phyloP scores from a whole-genome alignment of 768 basidiomycete genomes.

The Serendipita sp. region DNA sequence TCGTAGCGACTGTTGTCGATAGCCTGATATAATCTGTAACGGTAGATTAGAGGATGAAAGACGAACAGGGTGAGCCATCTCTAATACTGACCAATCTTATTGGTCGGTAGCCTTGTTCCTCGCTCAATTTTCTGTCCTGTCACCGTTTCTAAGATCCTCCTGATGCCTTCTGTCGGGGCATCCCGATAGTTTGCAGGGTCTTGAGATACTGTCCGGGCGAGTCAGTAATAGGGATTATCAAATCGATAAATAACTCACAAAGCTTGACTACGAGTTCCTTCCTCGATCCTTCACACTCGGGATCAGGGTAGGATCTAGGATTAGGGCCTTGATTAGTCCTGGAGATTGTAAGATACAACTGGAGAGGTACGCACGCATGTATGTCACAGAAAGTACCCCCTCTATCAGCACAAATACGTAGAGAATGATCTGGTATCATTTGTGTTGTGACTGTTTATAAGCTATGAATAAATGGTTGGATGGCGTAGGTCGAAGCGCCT shows the following conservation, averaged over 20 bases:
- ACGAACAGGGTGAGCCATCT: not conserved
- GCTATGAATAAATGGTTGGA: not conserved
- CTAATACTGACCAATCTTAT: constrained; percentile 54
- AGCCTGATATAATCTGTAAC: constrained; percentile 69
- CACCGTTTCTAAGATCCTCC: constrained; percentile 66
- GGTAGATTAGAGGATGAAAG: not conserved
- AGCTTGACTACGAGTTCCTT: constrained; percentile 86
- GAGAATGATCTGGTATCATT: constrained; percentile 49
- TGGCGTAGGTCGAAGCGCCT: not conserved
- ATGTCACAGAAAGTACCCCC: constrained; percentile 91
- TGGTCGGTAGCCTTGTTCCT: constrained; percentile 48
- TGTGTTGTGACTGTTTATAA: not conserved
- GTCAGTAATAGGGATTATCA: not conserved
- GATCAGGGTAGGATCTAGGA: constrained; percentile 56
- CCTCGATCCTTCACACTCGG: constrained; percentile 38
- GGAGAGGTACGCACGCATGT: constrained; percentile 40
- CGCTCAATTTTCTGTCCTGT: constrained; percentile 54
- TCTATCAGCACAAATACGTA: constrained; percentile 73
- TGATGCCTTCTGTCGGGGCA: constrained; percentile 87
- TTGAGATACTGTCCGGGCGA: constrained; percentile 48
- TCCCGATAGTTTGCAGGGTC: constrained; percentile 78
- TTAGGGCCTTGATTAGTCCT: not conserved
- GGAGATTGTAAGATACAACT: not conserved
- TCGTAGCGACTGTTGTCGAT: constrained; percentile 91
- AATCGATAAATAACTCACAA: constrained; percentile 27